These are phyloP conservation scores for Xylaria acuta DNA, from an alignment of 495 filamentous ascomycete genomes.

Conservation along the genomic window DNA sequence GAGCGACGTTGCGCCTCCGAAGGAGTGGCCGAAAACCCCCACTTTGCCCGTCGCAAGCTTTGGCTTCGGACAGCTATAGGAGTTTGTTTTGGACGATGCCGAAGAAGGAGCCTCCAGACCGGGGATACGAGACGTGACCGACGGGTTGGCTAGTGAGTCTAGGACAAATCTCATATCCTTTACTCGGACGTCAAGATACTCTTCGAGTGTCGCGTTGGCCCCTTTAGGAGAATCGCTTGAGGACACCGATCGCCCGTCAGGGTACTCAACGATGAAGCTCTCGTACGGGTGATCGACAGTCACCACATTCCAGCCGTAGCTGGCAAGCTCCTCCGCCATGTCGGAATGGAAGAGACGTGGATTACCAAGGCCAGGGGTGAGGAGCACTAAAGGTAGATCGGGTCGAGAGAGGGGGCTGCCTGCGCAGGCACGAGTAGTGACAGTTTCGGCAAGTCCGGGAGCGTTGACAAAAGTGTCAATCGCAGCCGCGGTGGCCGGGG, in stretches of 20 bases:
- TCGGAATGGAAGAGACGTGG: constrained; percentile 48
- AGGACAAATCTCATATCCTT: constrained; percentile 28
- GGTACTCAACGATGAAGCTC: constrained; percentile 53
- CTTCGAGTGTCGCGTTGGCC: constrained; percentile 4
- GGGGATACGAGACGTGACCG: constrained; percentile 20
- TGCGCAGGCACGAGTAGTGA: constrained; percentile 26
- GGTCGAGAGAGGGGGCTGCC: constrained; percentile 17
- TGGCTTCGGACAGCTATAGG: neutral
- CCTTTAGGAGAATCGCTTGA: neutral
- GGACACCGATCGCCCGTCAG: constrained; percentile 47
- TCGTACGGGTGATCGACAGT: constrained; percentile 61
- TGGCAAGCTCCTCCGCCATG: constrained; percentile 52
- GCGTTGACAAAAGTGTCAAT: constrained; percentile 15
- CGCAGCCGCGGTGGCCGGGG: constrained; percentile 27
- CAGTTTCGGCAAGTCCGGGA: constrained; percentile 12
- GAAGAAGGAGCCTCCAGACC: neutral
- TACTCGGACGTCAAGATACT: constrained; percentile 20
- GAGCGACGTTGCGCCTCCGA: constrained; percentile 61
- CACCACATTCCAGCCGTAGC: constrained; percentile 55
- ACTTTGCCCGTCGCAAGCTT: constrained; percentile 35
- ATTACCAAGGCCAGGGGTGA: constrained; percentile 45
- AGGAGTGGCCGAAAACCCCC: constrained; percentile 58
- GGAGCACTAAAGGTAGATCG: constrained; percentile 41
- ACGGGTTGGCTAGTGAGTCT: constrained; percentile 17
- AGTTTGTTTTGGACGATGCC: neutral